Percentiles rank a stretch among this genome's conserved stretches.
phyloP scores from a whole-genome alignment of 768 basidiomycete species.

The Phylloporus sp. region DNA sequence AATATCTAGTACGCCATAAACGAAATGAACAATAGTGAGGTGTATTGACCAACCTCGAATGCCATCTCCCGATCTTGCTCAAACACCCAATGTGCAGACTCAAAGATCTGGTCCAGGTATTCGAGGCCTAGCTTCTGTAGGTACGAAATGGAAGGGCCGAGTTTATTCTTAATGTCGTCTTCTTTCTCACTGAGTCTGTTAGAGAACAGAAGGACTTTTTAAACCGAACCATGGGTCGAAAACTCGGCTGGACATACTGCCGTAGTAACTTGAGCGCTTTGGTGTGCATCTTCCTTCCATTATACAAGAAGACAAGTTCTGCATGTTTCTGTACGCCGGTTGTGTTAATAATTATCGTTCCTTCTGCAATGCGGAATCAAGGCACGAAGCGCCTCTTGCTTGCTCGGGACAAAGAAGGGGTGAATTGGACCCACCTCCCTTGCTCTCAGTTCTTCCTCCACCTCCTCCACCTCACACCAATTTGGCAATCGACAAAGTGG shows the following conservation, averaged over 20 bases:
- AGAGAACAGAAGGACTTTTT: background rate
- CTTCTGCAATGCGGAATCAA: background rate
- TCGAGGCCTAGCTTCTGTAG: constrained; percentile 86
- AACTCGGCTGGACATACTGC: constrained; percentile 50
- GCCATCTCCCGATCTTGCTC: constrained; percentile 67
- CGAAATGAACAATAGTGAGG: background rate
- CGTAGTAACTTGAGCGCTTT: constrained; percentile 83
- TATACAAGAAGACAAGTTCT: constrained; percentile 87
- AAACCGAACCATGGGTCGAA: background rate
- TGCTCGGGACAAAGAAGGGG: background rate
- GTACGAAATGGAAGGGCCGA: constrained; percentile 82
- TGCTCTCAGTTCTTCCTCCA: background rate
- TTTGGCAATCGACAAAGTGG: constrained; percentile 31
- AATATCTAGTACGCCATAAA: constrained; percentile 62
- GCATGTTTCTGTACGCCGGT: constrained; percentile 66
- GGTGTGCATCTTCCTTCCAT: constrained; percentile 92
- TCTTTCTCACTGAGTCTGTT: constrained; percentile 78
- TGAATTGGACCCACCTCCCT: constrained; percentile 52
- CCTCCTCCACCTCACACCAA: background rate
- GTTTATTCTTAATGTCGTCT: constrained; percentile 71
- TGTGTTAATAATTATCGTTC: background rate
- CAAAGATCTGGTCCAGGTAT: constrained; percentile 77
- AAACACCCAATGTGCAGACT: constrained; percentile 83
- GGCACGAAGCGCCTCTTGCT: background rate
- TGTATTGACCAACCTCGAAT: constrained; percentile 54